Percentiles rank a stretch among this genome's conserved stretches.
Conservation (phyloP, 176 grass and related monocot genomes). For the Paspalum notatum region DNA sequence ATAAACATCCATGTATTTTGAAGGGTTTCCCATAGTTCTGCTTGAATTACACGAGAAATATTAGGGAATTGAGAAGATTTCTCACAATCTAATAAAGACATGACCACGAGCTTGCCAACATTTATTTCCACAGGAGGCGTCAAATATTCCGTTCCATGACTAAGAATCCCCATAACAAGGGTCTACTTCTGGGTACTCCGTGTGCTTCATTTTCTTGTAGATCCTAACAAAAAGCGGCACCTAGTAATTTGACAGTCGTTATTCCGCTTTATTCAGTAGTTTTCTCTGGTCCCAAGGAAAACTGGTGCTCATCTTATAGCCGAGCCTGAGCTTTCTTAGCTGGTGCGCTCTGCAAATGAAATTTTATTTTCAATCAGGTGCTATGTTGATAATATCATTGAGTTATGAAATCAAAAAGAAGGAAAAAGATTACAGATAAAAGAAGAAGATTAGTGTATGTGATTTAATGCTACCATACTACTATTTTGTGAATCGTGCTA, state of each 20-base stretch:
- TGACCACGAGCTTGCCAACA: neutral
- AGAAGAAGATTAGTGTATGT: neutral
- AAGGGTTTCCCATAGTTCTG: neutral
- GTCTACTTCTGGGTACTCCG: too few species aligned
- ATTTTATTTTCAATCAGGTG: constrained; percentile 23
- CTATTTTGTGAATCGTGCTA: constrained; percentile 2
- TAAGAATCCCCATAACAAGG: neutral
- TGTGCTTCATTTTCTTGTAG: too few species aligned
- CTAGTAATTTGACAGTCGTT: neutral
- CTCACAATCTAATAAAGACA: neutral
- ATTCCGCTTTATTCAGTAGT: constrained; percentile 26
- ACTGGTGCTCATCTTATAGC: constrained; percentile 39
- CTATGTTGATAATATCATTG: neutral
- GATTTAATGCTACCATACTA: neutral
- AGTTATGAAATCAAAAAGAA: neutral
- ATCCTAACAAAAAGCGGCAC: too few species aligned
- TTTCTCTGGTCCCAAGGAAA: constrained; percentile 15
- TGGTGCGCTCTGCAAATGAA: constrained; percentile 65
- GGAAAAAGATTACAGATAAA: neutral
- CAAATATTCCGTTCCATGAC: neutral
- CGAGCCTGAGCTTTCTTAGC: constrained; percentile 60
- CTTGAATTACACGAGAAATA: neutral
- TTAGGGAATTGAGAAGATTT: neutral
- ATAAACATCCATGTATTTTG: neutral
- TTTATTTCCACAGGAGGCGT: neutral